These are phyloP conservation scores for Chiua virens DNA, from an alignment of 768 basidiomycete species.

Conservation along the genomic window DNA sequence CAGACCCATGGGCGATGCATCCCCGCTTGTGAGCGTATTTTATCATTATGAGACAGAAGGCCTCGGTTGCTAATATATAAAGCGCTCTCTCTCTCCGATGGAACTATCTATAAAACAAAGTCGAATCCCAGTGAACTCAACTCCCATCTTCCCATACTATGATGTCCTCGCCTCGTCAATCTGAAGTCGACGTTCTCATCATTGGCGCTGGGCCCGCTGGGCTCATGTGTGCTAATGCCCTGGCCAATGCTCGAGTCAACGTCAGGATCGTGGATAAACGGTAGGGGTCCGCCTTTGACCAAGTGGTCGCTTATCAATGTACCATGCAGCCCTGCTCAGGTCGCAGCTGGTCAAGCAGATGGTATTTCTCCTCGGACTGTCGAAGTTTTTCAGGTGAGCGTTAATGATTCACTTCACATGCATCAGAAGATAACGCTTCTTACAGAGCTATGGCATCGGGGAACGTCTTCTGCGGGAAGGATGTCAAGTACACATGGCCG, in stretches of 20 bases:
- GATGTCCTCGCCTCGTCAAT: slow-evolving; percentile 20
- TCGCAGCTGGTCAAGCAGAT: slow-evolving; percentile 30
- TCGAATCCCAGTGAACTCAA: neutral
- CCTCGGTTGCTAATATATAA: neutral
- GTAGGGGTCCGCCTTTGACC: slow-evolving; percentile 17
- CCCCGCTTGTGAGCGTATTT: no score
- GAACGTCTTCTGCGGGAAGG: slow-evolving; percentile 61
- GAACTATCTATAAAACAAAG: slow-evolving; percentile 1
- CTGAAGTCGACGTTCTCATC: slow-evolving; percentile 40
- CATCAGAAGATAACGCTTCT: neutral
- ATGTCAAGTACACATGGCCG: slow-evolving; percentile 66
- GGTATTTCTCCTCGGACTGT: slow-evolving; percentile 27
- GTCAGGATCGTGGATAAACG: slow-evolving; percentile 43
- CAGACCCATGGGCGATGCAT: neutral
- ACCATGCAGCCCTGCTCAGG: slow-evolving; percentile 10
- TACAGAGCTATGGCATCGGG: slow-evolving; percentile 72
- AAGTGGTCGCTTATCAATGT: neutral
- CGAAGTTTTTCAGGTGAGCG: slow-evolving; percentile 47
- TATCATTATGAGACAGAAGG: neutral
- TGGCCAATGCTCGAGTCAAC: slow-evolving; percentile 36
- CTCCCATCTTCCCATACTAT: neutral
- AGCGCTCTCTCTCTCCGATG: neutral
- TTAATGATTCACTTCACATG: neutral
- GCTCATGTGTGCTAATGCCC: slow-evolving; percentile 43
- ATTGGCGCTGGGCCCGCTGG: slow-evolving; percentile 46